Percentiles rank a stretch among this genome's conserved stretches.
Conservation (phyloP, 805 yeast genomes). For the Cyberlindnera japonica region DNA sequence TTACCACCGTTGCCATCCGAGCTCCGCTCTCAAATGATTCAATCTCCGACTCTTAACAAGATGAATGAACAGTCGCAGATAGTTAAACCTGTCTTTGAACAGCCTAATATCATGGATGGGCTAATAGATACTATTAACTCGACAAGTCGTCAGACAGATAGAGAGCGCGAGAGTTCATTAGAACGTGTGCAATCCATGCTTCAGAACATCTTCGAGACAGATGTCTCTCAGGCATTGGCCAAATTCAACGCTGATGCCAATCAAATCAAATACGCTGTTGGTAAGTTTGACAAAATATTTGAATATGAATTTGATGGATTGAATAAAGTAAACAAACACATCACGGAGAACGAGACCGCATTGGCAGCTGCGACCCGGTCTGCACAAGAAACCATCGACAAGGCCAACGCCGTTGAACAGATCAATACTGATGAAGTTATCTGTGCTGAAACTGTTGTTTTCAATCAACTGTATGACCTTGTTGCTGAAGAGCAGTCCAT, state of each 20-base stretch:
- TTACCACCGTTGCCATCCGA: conserved; percentile 39
- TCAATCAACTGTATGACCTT: conserved; percentile 59
- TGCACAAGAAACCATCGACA: conserved; percentile 30
- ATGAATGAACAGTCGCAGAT: conserved; percentile 12
- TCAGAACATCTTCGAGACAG: conserved; percentile 22
- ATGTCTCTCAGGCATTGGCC: conserved; percentile 23
- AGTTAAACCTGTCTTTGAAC: conserved; percentile 10
- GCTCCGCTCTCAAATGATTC: conserved; percentile 15
- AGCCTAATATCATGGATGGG: conserved; percentile 26
- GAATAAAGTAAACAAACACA: conserved; percentile 22
- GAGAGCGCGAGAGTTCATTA: conserved; percentile 8
- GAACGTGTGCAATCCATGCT: conserved; percentile 23
- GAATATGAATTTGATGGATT: conserved; percentile 33
- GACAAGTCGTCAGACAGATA: background rate
- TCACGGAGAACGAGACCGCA: conserved; percentile 29
- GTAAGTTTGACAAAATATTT: conserved; percentile 35
- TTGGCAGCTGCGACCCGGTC: conserved; percentile 28
- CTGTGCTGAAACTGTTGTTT: conserved; percentile 48
- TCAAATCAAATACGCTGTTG: conserved; percentile 32
- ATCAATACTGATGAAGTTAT: conserved; percentile 42
- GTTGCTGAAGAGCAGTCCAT: conserved; percentile 66
- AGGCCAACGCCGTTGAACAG: conserved; percentile 30
- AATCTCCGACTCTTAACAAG: conserved; percentile 18
- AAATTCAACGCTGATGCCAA: conserved; percentile 21
- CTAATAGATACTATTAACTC: conserved; percentile 2